Base-by-base conservation (phyloP, 768 basidiomycete genomes). In the Lactarius tabidus region DNA sequence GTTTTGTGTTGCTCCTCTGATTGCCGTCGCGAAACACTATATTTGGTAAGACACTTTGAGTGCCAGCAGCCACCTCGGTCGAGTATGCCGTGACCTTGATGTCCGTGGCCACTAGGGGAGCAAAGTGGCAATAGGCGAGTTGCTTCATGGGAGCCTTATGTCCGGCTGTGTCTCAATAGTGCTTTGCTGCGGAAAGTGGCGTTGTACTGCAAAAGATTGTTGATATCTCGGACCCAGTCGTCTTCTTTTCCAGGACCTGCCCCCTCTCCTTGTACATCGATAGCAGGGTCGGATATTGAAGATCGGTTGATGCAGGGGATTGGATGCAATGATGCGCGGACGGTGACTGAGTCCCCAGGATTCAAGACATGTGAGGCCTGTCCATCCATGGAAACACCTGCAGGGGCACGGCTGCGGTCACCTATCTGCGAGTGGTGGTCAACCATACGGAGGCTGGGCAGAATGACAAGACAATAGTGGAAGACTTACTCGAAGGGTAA, bases 161-260 rank as follows among this genome's bases (percentile, higher is more conserved):
- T 84, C 68, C 89, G 82, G 72, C 84, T 86, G 70, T 92, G 88
- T 70, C 88, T 78, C 67, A 91, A 75, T 65, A 92, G 77, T n/a
- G 90, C 91, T 75, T 93, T 93, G 79, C 91, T 92, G 73, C 91
- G 79, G 76, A 97, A 97, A 0, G 94, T 93, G 33, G 92, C 92
- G 70, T 97, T 97, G 78, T 96, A 97, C 76, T 95, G 93, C 62
- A 97, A 77, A 64, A 97, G 77, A 69, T 93, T 94, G 75, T 96
- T 96, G 76, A 97, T 97, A 72, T 97, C 95, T 62, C 91, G 82
- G n/a, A 95, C 93, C 95, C 95, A 97, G 71, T 94, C 93, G 72
- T 93, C 91, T 70, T 92, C 91, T 72, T 89, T 91, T 14, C 91
- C 89, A 31, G 86, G 89, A 10, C 84, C 84, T 29, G 85, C 90